Evolutionary conservation across 495 filamentous ascomycete genomes (phyloP).

Genomic region (Letharia lupina): DNA sequence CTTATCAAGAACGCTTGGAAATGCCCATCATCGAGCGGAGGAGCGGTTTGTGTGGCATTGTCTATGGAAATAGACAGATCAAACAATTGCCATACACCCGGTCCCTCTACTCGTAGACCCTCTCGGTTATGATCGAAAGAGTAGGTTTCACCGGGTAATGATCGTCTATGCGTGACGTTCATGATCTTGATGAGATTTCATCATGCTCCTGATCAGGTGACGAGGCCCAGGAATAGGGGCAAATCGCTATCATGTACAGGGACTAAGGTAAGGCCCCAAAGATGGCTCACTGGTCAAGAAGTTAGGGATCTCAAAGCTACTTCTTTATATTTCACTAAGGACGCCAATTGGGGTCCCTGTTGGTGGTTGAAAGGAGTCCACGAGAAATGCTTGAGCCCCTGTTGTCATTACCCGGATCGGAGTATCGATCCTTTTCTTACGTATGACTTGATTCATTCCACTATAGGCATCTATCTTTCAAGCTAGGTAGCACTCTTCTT

Average conservation of each 20-base stretch:
- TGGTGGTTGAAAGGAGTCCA: neutral
- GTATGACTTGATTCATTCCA: neutral
- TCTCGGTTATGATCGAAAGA: neutral
- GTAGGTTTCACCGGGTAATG: neutral
- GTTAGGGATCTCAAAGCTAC: neutral
- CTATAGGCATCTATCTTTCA: neutral
- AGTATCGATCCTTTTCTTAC: neutral
- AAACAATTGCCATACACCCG: neutral
- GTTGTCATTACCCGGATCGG: neutral
- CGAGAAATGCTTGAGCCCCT: neutral
- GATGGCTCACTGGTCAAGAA: neutral
- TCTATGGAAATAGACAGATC: neutral
- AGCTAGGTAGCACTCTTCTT: neutral
- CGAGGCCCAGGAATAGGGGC: neutral
- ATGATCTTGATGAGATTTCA: neutral
- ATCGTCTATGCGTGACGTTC: neutral
- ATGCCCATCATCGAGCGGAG: neutral
- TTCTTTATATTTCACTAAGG: neutral
- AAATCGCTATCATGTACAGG: neutral
- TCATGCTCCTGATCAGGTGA: neutral
- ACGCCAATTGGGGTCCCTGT: neutral
- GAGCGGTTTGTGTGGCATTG: neutral
- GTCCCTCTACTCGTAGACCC: neutral
- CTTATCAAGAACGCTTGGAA: neutral
- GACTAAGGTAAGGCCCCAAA: neutral